Conservation (phyloP, 495 filamentous ascomycete genomes). For the Annulohypoxylon moriforme region DNA sequence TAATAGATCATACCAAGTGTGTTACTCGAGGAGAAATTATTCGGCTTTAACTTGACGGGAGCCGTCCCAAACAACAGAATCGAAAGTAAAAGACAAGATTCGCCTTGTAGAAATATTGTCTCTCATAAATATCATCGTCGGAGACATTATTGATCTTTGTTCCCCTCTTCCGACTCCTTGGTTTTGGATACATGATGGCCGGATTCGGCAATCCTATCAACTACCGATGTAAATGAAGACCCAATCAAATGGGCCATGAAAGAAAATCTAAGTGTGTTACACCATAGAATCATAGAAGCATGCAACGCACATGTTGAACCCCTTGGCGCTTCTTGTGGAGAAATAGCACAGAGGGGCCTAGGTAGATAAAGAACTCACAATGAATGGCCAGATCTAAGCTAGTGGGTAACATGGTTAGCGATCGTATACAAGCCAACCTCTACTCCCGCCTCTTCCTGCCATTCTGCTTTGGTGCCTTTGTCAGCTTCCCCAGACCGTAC, state of each 20-base stretch:
- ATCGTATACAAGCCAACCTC: background rate
- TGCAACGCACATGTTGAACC: background rate
- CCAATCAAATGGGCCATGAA: background rate
- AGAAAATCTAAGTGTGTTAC: background rate
- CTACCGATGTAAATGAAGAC: background rate
- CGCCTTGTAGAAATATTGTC: background rate
- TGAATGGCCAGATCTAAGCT: background rate
- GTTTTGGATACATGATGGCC: background rate
- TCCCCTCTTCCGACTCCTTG: background rate
- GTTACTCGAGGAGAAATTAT: background rate
- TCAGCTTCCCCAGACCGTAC: background rate
- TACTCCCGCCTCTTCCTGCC: background rate
- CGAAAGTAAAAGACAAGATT: background rate
- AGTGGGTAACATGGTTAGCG: background rate
- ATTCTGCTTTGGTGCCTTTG: background rate
- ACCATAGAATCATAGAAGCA: background rate
- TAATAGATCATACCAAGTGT: background rate
- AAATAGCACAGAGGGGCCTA: too few species aligned
- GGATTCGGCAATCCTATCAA: background rate
- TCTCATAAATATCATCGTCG: too few species aligned
- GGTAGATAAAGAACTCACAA: background rate
- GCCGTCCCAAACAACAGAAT: background rate
- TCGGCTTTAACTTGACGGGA: too few species aligned
- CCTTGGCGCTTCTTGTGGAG: background rate
- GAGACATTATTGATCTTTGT: background rate